phyloP scores from a whole-genome alignment of 805 yeast genomes.

The Candida corydali region DNA sequence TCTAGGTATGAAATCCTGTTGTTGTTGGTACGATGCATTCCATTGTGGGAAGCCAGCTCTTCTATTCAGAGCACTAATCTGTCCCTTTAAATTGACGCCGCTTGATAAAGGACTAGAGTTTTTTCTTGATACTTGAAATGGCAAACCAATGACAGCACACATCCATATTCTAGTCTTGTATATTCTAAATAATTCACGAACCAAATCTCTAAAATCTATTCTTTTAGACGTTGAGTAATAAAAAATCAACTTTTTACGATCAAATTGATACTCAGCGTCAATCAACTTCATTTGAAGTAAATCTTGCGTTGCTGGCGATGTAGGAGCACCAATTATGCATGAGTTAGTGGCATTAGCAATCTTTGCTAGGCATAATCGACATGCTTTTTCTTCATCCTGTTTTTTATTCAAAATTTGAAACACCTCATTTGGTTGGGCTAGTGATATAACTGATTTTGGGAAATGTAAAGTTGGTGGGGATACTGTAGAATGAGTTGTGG shows the following conservation, averaged over 20 bases:
- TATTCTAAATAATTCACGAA: slow-evolving; percentile 68
- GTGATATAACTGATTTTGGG: slow-evolving; percentile 64
- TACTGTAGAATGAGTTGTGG: slow-evolving; percentile 5
- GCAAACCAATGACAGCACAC: slow-evolving; percentile 59
- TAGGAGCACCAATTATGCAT: slow-evolving; percentile 4
- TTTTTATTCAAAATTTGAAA: slow-evolving; percentile 53
- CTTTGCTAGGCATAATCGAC: slow-evolving; percentile 55
- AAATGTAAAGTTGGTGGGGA: slow-evolving; percentile 49
- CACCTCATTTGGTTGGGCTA: slow-evolving; percentile 61
- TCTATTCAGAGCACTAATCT: not conserved
- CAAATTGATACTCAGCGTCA: slow-evolving; percentile 80
- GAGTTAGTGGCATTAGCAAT: slow-evolving; percentile 38
- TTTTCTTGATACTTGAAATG: slow-evolving; percentile 17
- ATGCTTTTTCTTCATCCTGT: slow-evolving; percentile 68
- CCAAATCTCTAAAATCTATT: slow-evolving; percentile 69
- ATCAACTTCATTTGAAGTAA: slow-evolving; percentile 52
- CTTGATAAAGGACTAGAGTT: slow-evolving; percentile 2
- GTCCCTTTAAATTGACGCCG: slow-evolving; percentile 1
- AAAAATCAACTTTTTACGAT: slow-evolving; percentile 70
- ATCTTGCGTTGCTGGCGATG: slow-evolving; percentile 12
- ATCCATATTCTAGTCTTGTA: slow-evolving; percentile 82
- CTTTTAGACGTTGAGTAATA: slow-evolving; percentile 59
- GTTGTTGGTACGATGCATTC: not conserved
- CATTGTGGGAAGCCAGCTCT: slow-evolving; percentile 1
- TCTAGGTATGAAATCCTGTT: slow-evolving; percentile 4